Conservation (phyloP, 768 basidiomycete species). For the Tephrocybe rancida region DNA sequence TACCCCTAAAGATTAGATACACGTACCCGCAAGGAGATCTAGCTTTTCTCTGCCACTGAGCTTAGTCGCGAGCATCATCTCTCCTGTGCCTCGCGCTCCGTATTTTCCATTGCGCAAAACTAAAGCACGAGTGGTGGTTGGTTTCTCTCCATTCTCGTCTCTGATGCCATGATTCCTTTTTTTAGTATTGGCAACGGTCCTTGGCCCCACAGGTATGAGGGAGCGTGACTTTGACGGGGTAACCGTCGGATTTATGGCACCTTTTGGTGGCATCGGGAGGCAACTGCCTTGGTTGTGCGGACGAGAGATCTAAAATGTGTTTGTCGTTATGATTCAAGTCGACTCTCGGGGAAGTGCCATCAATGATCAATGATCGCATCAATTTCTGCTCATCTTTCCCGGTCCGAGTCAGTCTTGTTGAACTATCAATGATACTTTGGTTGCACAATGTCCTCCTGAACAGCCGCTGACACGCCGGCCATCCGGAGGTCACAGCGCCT, state of each 20-base stretch:
- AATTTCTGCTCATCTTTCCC: not conserved
- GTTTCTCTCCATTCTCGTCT: constrained; percentile 52
- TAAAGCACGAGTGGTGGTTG: constrained; percentile 73
- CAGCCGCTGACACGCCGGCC: not conserved
- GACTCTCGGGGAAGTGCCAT: not conserved
- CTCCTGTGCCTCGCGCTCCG: constrained; percentile 72
- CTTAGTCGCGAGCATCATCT: constrained; percentile 57
- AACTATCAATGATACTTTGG: not conserved
- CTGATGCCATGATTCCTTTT: constrained; percentile 36
- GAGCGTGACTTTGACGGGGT: constrained; percentile 38
- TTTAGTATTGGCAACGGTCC: constrained; percentile 45
- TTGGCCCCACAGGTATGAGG: constrained; percentile 58
- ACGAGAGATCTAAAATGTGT: too few species aligned
- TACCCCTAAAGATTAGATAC: constrained; percentile 4
- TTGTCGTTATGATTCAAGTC: too few species aligned
- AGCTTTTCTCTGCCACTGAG: constrained; percentile 81
- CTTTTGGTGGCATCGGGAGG: constrained; percentile 28
- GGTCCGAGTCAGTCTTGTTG: not conserved
- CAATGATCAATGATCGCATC: not conserved
- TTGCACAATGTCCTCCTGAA: not conserved
- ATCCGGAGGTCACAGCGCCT: not conserved
- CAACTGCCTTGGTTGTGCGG: not conserved
- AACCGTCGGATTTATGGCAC: not conserved
- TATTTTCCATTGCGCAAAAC: constrained; percentile 75
- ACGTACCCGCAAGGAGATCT: constrained; percentile 73